Evolutionary conservation across 1,139 yeast species (phyloP).

Genomic region (Saccharomyces hybrid): DNA sequence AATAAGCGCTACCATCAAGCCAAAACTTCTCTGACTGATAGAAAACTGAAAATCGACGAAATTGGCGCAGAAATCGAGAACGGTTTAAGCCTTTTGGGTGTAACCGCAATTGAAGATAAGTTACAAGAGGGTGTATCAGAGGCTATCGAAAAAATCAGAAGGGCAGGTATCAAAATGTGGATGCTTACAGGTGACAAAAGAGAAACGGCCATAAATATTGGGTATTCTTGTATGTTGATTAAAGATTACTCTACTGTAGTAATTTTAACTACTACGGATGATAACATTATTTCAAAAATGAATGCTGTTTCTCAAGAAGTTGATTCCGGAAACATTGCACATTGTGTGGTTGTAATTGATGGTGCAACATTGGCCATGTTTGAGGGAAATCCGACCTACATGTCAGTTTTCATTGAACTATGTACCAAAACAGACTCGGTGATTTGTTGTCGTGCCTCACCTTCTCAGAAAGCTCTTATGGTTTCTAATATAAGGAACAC

Average conservation of each 20-base stretch:
- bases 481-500: constrained; percentile 67
- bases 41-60: constrained; percentile 59
- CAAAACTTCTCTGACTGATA: constrained; percentile 61
- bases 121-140: constrained; percentile 94
- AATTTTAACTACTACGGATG: constrained; percentile 58
- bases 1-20: constrained; percentile 61
- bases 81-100: constrained; percentile 66
- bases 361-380: constrained; percentile 72
- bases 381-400: constrained; percentile 62
- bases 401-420: constrained; percentile 71
- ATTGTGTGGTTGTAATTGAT: constrained; percentile 87
- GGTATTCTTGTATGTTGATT: constrained; percentile 86
- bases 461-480: constrained; percentile 90
- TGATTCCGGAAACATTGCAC: constrained; percentile 70
- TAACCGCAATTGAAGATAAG: constrained; percentile 96
- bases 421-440: constrained; percentile 87
- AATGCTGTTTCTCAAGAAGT: constrained; percentile 37
- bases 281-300: constrained; percentile 40
- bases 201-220: constrained; percentile 95
- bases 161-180: constrained; percentile 95
- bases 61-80: constrained; percentile 68
- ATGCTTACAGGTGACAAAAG: constrained; percentile 97
- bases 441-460: constrained; percentile 92
- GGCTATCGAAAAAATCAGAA: constrained; percentile 79
- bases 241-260: constrained; percentile 88